phyloP scores from a whole-genome alignment of 805 yeast genomes.

The Ogataea paraovalis region DNA sequence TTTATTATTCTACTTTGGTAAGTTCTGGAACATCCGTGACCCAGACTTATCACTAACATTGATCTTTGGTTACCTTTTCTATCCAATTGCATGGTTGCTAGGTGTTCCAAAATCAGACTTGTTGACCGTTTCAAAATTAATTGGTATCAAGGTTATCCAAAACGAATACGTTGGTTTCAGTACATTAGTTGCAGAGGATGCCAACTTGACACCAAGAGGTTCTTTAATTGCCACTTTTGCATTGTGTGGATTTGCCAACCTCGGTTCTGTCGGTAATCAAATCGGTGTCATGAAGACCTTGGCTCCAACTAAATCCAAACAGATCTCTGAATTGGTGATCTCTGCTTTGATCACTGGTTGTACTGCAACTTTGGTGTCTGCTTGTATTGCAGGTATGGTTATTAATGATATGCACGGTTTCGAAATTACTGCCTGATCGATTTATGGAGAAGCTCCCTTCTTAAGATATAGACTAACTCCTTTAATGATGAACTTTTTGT shows the following conservation, averaged over 20 bases:
- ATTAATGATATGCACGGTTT: constrained; percentile 42
- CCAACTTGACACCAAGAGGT: constrained; percentile 43
- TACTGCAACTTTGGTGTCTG: constrained; percentile 50
- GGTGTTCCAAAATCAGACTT: constrained; percentile 55
- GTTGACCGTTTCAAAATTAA: constrained; percentile 45
- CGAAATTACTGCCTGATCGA: constrained; percentile 4
- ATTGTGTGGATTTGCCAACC: constrained; percentile 59
- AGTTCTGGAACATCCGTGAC: constrained; percentile 62
- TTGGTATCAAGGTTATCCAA: constrained; percentile 56
- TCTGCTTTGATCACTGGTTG: constrained; percentile 52
- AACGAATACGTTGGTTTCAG: constrained; percentile 56
- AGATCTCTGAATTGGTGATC: constrained; percentile 42
- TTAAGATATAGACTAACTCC: no score
- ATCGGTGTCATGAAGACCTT: constrained; percentile 56
- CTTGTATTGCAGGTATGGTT: constrained; percentile 51
- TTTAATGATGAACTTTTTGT: no score
- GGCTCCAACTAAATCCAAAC: constrained; percentile 47
- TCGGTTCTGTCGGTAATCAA: constrained; percentile 59
- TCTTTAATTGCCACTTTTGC: constrained; percentile 56
- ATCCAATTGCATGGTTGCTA: constrained; percentile 56
- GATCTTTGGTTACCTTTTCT: constrained; percentile 53
- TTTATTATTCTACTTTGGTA: constrained; percentile 55
- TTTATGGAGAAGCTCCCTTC: no score
- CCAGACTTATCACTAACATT: constrained; percentile 44
- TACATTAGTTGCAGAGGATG: constrained; percentile 30